These are phyloP conservation scores for Asterophora lycoperdoides DNA, from an alignment of 768 basidiomycete species.

Conservation along the genomic window DNA sequence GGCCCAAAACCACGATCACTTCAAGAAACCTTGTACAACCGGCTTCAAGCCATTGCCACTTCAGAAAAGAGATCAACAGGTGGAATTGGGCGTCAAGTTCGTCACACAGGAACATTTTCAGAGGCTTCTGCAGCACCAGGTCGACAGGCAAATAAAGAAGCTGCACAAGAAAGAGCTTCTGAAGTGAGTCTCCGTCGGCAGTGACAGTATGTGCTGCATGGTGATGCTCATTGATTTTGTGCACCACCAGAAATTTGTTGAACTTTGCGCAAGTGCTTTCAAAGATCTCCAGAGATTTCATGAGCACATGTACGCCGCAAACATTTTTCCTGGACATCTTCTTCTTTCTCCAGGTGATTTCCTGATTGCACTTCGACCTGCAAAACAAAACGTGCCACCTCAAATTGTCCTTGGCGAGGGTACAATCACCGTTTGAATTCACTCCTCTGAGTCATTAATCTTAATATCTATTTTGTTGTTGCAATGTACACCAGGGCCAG, in stretches of 20 bases:
- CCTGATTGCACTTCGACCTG: background rate
- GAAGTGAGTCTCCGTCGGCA: background rate
- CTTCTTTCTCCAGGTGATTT: background rate
- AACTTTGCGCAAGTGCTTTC: background rate
- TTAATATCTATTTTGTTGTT: background rate
- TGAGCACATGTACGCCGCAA: background rate
- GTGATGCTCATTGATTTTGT: background rate
- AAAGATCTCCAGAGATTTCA: background rate
- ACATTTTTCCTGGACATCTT: background rate
- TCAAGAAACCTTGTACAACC: too few species aligned
- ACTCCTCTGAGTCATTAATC: too few species aligned
- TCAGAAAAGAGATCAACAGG: background rate
- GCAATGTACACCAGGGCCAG: background rate
- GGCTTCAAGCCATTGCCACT: too few species aligned
- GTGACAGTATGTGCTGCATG: background rate
- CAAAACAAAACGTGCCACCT: background rate
- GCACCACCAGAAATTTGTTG: background rate
- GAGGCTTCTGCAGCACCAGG: background rate
- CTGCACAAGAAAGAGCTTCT: too few species aligned
- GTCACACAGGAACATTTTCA: background rate
- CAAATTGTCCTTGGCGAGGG: background rate
- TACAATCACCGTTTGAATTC: background rate
- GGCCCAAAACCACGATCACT: too few species aligned
- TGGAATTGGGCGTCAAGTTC: background rate
- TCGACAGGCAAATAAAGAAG: too few species aligned